Conservation (phyloP, 2,329 filamentous ascomycete species). For the Diaporthe helianthi region DNA sequence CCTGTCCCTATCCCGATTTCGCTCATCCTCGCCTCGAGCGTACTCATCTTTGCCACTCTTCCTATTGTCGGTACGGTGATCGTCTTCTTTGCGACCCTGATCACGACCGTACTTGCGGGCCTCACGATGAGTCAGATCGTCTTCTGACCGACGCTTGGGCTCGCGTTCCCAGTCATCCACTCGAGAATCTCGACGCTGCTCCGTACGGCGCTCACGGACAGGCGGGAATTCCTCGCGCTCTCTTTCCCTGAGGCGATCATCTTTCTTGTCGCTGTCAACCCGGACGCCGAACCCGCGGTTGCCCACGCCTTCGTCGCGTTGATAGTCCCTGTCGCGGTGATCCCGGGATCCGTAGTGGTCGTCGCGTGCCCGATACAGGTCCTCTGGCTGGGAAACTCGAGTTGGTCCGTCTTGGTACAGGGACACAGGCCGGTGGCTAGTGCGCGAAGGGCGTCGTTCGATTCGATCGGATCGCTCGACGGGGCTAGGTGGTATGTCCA, state of each 20-base stretch:
- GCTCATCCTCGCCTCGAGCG: constrained; percentile 41
- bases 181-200: constrained; percentile 35
- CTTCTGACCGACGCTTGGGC: constrained; percentile 40
- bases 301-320: constrained; percentile 55
- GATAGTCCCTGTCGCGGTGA: constrained; percentile 49
- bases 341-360: constrained; percentile 54
- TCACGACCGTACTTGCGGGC: constrained; percentile 31
- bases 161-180: constrained; percentile 39
- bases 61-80: constrained; percentile 37
- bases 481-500: constrained; percentile 47
- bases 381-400: constrained; percentile 50
- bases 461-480: constrained; percentile 43
- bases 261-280: constrained; percentile 47
- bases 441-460: constrained; percentile 44
- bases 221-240: constrained; percentile 49
- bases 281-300: constrained; percentile 61
- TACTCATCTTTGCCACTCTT: constrained; percentile 40
- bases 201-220: constrained; percentile 33
- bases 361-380: constrained; percentile 57
- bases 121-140: constrained; percentile 39
- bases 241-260: constrained; percentile 37
- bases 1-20: constrained; percentile 43
- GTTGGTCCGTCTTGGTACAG: constrained; percentile 59
- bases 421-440: constrained; percentile 53
- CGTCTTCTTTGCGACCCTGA: constrained; percentile 31